phyloP scores from a whole-genome alignment of 1,284 basidiomycete genomes.

The Sanghuangporus baumii region DNA sequence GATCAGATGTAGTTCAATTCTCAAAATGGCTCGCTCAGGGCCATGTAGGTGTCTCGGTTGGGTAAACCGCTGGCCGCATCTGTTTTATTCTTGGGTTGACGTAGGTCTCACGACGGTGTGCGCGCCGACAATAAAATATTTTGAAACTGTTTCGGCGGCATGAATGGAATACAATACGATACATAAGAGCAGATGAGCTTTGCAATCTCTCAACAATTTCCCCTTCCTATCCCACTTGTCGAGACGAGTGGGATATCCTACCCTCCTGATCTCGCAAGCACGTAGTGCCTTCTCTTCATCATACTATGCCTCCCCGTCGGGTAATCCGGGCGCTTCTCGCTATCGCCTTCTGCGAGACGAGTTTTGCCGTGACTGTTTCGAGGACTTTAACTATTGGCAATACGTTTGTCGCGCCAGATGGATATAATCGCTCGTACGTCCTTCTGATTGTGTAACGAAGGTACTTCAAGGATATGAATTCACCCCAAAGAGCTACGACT shows the following conservation, averaged over 20 bases:
- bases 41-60: not conserved
- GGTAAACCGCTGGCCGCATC: conserved; percentile 10
- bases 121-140: not conserved
- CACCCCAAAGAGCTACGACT: not conserved
- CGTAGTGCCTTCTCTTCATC: not conserved
- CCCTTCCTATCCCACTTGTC: not conserved
- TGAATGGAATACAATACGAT: not conserved
- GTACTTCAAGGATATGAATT: not conserved
- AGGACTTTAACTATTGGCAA: conserved; percentile 7
- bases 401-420: conserved; percentile 12
- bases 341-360: not conserved
- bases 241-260: not conserved
- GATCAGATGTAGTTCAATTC: conserved; percentile 4
- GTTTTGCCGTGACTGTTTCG: not conserved
- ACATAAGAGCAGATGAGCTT: not conserved
- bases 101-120: not conserved
- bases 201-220: no score
- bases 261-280: not conserved
- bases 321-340: not conserved
- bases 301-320: not conserved
- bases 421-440: conserved; percentile 15
- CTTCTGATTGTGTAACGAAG: not conserved
- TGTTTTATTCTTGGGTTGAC: not conserved
- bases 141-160: not conserved
- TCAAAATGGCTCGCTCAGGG: conserved; percentile 1